A percentile compares a stretch with the other conserved stretches of the same genome.
Evolutionary conservation across 2,329 filamentous ascomycete genomes (phyloP).

Genomic region (Pestalotiopsis sp.): DNA sequence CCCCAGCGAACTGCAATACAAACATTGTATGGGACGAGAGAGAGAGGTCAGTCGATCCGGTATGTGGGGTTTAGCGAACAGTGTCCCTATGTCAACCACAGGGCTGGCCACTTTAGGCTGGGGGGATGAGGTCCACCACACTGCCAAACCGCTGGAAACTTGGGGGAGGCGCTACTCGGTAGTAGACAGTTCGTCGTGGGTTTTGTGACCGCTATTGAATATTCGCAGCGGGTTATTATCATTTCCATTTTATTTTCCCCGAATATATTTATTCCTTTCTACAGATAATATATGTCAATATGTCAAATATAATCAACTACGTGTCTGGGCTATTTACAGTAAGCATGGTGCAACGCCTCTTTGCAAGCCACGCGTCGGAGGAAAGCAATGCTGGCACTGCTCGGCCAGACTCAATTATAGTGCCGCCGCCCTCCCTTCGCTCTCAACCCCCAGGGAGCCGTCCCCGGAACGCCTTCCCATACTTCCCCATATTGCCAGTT

Average conservation of each 20-base stretch:
- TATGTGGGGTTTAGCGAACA: neutral
- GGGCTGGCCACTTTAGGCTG: neutral
- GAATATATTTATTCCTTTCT: neutral
- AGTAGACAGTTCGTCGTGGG: neutral
- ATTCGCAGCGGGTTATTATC: neutral
- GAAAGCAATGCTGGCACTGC: neutral
- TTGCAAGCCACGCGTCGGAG: neutral
- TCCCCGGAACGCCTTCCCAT: neutral
- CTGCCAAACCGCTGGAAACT: neutral
- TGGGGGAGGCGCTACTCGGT: neutral
- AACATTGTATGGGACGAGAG: neutral
- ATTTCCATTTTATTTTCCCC: neutral
- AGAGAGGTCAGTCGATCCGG: neutral
- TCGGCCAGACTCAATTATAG: neutral
- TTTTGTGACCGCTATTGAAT: neutral
- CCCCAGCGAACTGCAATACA: neutral
- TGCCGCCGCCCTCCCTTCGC: neutral
- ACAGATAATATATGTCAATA: neutral
- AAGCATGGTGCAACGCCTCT: neutral
- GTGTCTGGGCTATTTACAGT: neutral
- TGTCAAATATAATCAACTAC: neutral
- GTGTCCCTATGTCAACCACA: neutral
- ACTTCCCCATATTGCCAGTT: neutral
- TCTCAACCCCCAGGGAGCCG: neutral
- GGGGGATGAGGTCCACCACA: neutral